Evolutionary conservation across 257 asterid species (phyloP).

Genomic region (Jaltomata sinuosa): DNA sequence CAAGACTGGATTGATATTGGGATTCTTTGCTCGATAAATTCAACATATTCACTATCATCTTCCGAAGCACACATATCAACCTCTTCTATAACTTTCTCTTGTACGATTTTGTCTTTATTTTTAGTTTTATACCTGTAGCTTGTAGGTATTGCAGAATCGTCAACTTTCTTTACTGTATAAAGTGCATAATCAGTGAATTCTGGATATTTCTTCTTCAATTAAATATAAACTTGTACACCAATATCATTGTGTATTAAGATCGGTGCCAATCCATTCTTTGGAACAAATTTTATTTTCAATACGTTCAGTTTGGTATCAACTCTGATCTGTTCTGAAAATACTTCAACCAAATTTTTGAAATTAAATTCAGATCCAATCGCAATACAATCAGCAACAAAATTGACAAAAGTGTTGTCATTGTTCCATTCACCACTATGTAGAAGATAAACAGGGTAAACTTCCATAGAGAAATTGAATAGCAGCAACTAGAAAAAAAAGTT

Average conservation of each 20-base stretch:
- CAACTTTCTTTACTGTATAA: neutral
- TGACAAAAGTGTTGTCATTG: neutral
- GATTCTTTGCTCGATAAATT: too few species aligned
- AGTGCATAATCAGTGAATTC: neutral
- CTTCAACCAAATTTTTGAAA: neutral
- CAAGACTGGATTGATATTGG: too few species aligned
- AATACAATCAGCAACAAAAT: neutral
- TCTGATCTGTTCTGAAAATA: neutral
- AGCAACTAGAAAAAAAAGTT: too few species aligned
- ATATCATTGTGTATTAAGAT: neutral
- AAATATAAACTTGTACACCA: neutral
- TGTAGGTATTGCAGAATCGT: neutral
- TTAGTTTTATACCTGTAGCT: neutral
- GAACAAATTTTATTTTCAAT: neutral
- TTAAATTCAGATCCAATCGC: neutral
- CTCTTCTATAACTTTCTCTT: neutral
- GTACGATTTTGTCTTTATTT: too few species aligned
- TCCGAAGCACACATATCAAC: neutral
- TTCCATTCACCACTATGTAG: neutral
- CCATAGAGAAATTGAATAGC: neutral
- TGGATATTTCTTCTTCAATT: too few species aligned
- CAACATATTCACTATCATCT: neutral
- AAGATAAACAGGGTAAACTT: too few species aligned
- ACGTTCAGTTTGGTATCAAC: neutral
- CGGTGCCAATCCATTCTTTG: neutral